Percentiles rank a stretch among this genome's conserved stretches.
Evolutionary conservation across 164 flowering plant genomes (phyloP).

Genomic region (Stephania japonica): DNA sequence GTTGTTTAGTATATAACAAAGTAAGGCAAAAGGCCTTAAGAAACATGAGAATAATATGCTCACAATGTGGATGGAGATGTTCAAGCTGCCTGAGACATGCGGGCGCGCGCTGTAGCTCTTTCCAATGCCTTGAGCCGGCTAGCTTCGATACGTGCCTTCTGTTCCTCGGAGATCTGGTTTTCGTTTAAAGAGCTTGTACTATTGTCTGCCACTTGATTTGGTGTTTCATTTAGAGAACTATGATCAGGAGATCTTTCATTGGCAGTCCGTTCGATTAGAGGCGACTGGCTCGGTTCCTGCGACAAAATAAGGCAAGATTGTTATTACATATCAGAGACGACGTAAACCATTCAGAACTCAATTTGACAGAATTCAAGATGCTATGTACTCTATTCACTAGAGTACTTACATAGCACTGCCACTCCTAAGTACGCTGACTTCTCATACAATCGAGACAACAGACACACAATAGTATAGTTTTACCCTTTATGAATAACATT

Average conservation of each 20-base stretch:
- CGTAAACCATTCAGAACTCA: neutral
- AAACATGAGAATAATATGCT: slow-evolving; percentile 4
- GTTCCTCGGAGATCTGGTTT: slow-evolving; percentile 40
- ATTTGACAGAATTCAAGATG: neutral
- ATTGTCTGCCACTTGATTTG: slow-evolving; percentile 16
- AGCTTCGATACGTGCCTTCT: slow-evolving; percentile 60
- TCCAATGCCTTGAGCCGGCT: slow-evolving; percentile 64
- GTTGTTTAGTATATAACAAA: neutral
- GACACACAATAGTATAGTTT: neutral
- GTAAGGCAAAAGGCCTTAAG: neutral
- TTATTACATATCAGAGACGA: no score
- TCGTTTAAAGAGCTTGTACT: slow-evolving; percentile 9
- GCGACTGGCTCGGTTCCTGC: slow-evolving; percentile 31
- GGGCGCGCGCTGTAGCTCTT: slow-evolving; percentile 50
- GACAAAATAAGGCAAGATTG: neutral
- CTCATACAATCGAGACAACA: no score
- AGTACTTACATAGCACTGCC: no score
- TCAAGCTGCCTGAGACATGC: slow-evolving; percentile 22
- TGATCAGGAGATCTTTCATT: slow-evolving; percentile 13
- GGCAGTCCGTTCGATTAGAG: slow-evolving; percentile 5
- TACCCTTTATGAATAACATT: neutral
- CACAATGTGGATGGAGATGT: neutral
- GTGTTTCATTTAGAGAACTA: slow-evolving; percentile 10
- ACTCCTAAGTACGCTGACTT: no score
- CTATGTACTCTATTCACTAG: no score